These are phyloP conservation scores for Mycena polygramma DNA, from an alignment of 768 basidiomycete genomes.

Conservation along the genomic window DNA sequence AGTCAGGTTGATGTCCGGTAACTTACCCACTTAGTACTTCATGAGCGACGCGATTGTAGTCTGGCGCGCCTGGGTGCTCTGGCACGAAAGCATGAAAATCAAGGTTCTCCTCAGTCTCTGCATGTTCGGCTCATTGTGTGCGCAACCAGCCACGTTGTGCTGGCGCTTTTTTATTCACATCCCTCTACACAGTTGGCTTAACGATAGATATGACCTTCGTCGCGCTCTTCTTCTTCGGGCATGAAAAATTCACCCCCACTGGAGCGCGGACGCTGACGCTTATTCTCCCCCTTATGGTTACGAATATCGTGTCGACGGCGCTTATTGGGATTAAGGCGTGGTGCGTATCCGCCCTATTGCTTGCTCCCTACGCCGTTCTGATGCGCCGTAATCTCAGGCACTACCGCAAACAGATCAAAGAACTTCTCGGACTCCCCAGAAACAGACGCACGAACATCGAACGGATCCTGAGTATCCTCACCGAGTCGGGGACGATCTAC, in stretches of 20 bases:
- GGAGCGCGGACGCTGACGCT: constrained; percentile 11
- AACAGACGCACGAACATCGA: constrained; percentile 26
- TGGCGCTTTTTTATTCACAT: neutral
- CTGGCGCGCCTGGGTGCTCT: constrained; percentile 42
- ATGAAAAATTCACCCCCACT: constrained; percentile 8
- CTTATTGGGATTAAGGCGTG: constrained; percentile 33
- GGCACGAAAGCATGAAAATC: constrained; percentile 24
- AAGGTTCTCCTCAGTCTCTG: constrained; percentile 29
- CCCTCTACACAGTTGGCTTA: neutral
- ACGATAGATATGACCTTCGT: constrained; percentile 13
- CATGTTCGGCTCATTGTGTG: constrained; percentile 33
- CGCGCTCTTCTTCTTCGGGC: constrained; percentile 19
- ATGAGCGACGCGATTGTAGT: constrained; percentile 41
- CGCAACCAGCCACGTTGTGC: neutral
- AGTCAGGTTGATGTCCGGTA: neutral
- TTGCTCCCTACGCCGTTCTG: neutral
- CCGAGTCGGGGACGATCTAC: constrained; percentile 38
- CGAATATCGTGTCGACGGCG: constrained; percentile 32
- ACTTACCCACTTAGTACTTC: constrained; percentile 24
- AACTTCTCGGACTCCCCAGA: constrained; percentile 10
- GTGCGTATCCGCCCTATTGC: constrained; percentile 6
- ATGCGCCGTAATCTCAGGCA: neutral
- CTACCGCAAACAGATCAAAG: constrained; percentile 22
- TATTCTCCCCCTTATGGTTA: constrained; percentile 29
- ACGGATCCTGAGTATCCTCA: constrained; percentile 34